Base-by-base conservation (phyloP, 257 asterid genomes). In the Pogostemon cablin region DNA sequence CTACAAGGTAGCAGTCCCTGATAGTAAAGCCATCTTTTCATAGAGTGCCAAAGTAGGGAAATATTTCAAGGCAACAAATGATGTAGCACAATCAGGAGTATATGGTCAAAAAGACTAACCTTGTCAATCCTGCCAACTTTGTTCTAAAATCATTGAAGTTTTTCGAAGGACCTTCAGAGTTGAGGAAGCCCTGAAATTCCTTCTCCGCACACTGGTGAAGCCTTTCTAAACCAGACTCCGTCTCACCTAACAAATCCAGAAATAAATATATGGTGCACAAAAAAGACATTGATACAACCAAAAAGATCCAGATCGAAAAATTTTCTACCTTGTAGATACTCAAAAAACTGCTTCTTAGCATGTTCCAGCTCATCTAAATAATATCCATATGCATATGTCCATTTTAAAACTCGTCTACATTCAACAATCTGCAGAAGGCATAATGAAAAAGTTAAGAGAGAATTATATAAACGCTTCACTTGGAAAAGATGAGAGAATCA, bases 161-260 rank as follows among this genome's bases (percentile, higher is more conserved):
- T 60, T 73, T 81, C 2, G 91, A 82, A 58, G 95, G 91, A 78
- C 96, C 87, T 70, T 90, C 91, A 41, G 91, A 84, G 69, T 80
- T 78, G 69, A 93, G 95, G 81, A 69, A 90, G 8, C 71, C 89
- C 73, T 87, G 93, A 57, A 90, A 87, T 73, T 92, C 96, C 85
- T 92, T 92, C 85, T 92, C 98, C 1, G 97, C 97, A 73, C 98
- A 92, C 77, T 92, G 98, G 80, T 92, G 98, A 65, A 92, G 98
- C 77, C 98, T 81, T 83, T 90, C 97, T 85, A 93, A 82, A 54
- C 98, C 98, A 60, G 97, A 86, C 81, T 90, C 98, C 5, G 98
- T 97, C 79, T 93, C 98, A 46, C 98, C 98, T 92, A 69, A 60
- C 46, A 42, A 60, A 78, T 48, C 68, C 64, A 79, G 62, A 67